Percentiles rank a stretch among this genome's conserved stretches.
These are phyloP conservation scores for Neurospora discreta DNA, from an alignment of 495 filamentous ascomycete species.

Conservation along the genomic window DNA sequence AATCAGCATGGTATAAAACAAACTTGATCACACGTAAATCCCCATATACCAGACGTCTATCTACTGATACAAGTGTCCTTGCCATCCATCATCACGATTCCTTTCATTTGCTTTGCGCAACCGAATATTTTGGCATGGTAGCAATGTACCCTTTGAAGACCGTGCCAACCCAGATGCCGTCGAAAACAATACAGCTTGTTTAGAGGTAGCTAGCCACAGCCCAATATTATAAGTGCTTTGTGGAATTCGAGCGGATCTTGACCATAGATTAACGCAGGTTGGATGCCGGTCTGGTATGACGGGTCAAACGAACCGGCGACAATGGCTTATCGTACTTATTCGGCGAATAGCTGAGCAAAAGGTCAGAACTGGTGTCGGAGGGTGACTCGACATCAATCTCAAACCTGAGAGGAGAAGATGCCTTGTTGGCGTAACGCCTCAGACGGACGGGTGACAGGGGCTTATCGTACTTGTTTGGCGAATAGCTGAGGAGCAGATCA, in stretches of 20 bases:
- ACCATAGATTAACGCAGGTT: neutral
- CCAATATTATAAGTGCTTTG: neutral
- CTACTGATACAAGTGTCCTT: neutral
- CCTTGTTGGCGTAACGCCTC: neutral
- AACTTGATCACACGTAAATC: neutral
- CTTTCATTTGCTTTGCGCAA: neutral
- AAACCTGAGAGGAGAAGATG: slow-evolving; percentile 1
- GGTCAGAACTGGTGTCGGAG: slow-evolving; percentile 1
- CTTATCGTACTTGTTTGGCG: slow-evolving; percentile 1
- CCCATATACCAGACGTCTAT: neutral
- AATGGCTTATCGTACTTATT: neutral
- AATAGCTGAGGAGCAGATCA: slow-evolving; percentile 6
- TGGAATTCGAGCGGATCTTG: neutral
- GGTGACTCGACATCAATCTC: neutral
- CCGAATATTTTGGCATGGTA: neutral
- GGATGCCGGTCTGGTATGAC: neutral
- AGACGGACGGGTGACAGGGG: neutral
- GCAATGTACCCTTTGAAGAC: neutral
- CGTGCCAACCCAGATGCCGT: neutral
- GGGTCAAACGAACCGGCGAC: neutral
- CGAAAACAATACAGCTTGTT: neutral
- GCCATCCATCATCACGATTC: neutral
- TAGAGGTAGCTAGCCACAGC: neutral
- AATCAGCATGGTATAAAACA: neutral
- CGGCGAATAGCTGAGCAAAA: neutral